Conservation (phyloP, 805 yeast genomes). For the Sungouiella thailandica region DNA sequence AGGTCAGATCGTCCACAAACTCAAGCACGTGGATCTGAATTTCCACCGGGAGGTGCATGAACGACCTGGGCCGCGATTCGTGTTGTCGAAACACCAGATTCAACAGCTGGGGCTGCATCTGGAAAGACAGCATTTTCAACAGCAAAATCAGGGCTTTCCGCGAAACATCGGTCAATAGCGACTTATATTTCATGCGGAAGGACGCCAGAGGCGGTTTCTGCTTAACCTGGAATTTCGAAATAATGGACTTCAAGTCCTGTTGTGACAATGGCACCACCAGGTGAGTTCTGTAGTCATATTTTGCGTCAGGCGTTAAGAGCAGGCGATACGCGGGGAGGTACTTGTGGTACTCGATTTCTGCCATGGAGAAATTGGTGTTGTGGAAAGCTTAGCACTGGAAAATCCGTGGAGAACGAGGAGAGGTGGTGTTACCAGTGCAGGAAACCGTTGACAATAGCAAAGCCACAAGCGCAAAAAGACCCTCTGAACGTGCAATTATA, state of each 20-base stretch:
- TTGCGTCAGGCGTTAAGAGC: slow-evolving; percentile 42
- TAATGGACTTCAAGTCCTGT: slow-evolving; percentile 25
- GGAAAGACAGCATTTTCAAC: slow-evolving; percentile 21
- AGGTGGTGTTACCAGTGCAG: too few relatives aligned
- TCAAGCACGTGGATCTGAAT: slow-evolving; percentile 34
- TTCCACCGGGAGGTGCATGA: slow-evolving; percentile 40
- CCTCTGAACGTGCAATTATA: too few relatives aligned
- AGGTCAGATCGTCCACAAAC: slow-evolving; percentile 31
- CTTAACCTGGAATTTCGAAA: slow-evolving; percentile 11
- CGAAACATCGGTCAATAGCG: slow-evolving; percentile 45
- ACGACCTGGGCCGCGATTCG: slow-evolving; percentile 12
- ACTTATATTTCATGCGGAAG: slow-evolving; percentile 44
- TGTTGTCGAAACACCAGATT: too few relatives aligned
- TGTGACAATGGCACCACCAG: slow-evolving; percentile 34
- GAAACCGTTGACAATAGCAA: too few relatives aligned
- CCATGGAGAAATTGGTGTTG: slow-evolving; percentile 4
- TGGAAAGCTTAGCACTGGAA: too few relatives aligned
- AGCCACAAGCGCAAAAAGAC: too few relatives aligned
- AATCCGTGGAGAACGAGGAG: too few relatives aligned
- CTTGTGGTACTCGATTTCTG: slow-evolving; percentile 9
- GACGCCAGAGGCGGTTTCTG: slow-evolving; percentile 13
- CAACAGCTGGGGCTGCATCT: background rate
- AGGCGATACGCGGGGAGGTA: slow-evolving; percentile 52
- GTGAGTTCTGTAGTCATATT: slow-evolving; percentile 48
- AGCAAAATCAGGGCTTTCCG: slow-evolving; percentile 38